Conservation (phyloP, 441 rosid genomes). For the Dalechampia spathulata region DNA sequence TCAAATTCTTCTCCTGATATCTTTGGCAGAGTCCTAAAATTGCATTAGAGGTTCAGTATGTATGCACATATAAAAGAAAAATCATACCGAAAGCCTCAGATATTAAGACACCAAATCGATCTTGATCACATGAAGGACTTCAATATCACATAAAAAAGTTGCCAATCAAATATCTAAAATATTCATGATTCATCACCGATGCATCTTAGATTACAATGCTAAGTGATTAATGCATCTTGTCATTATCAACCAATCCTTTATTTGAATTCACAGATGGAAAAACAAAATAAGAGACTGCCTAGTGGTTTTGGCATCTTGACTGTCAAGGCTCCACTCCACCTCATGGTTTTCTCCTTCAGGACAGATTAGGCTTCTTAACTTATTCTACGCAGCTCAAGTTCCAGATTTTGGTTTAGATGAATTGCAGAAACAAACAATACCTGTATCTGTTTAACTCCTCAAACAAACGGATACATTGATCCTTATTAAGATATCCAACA, state of each 20-base stretch:
- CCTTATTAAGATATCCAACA: conserved; percentile 50
- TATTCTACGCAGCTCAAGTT: conserved; percentile 1
- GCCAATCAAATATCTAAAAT: conserved; percentile 1
- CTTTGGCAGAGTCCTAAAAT: conserved; percentile 77
- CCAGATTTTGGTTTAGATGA: not conserved
- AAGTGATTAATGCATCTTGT: not conserved
- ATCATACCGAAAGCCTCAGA: conserved; percentile 2
- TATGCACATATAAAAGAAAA: conserved; percentile 11
- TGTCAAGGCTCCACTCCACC: not conserved
- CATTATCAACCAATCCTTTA: not conserved
- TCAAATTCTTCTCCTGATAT: conserved; percentile 81
- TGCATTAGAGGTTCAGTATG: conserved; percentile 4
- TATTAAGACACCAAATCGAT: too few species aligned
- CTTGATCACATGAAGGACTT: not conserved
- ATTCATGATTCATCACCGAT: not conserved
- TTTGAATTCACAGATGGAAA: not conserved
- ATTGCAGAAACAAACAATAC: conserved; percentile 27
- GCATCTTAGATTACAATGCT: not conserved
- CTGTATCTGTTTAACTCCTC: conserved; percentile 81
- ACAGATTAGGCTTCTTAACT: not conserved
- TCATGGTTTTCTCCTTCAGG: not conserved
- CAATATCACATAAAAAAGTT: not conserved
- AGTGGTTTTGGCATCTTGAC: not conserved
- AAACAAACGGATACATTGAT: conserved; percentile 74
- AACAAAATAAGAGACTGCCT: not conserved